Evolutionary conservation across 208 protist genomes (phyloP).

Genomic region (Vickermania spadyakhi): DNA sequence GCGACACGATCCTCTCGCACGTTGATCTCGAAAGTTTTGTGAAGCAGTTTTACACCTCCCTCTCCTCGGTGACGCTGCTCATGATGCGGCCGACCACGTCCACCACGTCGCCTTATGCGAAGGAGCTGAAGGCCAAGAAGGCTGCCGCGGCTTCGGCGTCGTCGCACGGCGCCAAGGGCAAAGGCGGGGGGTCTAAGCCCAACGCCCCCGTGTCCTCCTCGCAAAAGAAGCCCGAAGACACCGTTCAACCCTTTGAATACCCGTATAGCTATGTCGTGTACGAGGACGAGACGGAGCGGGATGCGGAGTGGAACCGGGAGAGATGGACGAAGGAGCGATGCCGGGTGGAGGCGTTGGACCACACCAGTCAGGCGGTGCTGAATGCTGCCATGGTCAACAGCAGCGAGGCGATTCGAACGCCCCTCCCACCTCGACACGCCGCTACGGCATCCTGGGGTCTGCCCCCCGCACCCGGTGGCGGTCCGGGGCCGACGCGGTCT

Average conservation of each 20-base stretch:
- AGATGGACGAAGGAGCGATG: too few relatives aligned
- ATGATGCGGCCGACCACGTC: conserved; percentile 36
- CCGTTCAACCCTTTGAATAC: conserved; percentile 43
- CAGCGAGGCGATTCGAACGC: background rate
- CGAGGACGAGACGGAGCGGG: conserved; percentile 23
- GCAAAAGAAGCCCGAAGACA: too few relatives aligned
- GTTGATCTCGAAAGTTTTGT: conserved; percentile 66
- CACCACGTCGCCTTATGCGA: background rate
- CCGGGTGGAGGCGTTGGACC: too few relatives aligned
- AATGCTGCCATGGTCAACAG: background rate
- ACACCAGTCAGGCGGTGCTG: background rate
- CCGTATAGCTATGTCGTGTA: conserved; percentile 48
- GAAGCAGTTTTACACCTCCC: conserved; percentile 56
- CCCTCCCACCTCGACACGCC: background rate
- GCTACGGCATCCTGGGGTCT: background rate
- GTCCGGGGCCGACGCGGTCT: background rate
- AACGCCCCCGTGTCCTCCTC: conserved; percentile 3
- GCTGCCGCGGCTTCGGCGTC: background rate
- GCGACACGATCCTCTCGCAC: conserved; percentile 70
- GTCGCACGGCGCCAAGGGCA: too few relatives aligned
- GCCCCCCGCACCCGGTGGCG: background rate
- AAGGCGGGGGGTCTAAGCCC: conserved; percentile 7
- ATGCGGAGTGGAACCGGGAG: background rate
- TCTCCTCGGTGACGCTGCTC: conserved; percentile 54
- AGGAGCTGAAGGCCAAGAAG: conserved; percentile 5